phyloP scores from a whole-genome alignment of 768 basidiomycete genomes.

The Kwoniella sp. region DNA sequence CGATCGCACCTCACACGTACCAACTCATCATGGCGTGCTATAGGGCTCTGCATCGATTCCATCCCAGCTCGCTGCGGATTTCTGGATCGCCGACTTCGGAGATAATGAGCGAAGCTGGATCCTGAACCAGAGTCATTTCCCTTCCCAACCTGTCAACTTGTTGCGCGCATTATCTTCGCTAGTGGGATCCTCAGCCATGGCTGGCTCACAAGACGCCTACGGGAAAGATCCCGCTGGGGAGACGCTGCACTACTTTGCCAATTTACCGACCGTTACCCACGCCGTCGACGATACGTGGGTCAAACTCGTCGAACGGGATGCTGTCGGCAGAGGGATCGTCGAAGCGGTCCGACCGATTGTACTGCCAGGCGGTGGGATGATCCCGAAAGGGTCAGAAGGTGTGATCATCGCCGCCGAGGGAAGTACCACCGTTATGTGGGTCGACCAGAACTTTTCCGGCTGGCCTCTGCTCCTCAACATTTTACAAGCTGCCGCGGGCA shows the following conservation, averaged over 20 bases:
- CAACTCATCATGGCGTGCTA: too few relatives aligned
- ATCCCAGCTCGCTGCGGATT: conserved; percentile 68
- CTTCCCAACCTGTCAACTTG: conserved; percentile 68
- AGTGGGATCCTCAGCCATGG: conserved; percentile 49
- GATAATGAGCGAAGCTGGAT: conserved; percentile 69
- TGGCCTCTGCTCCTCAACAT: conserved; percentile 84
- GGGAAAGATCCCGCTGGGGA: conserved; percentile 57
- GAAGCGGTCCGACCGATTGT: conserved; percentile 46
- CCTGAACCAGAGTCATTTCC: conserved; percentile 80
- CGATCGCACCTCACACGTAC: too few relatives aligned
- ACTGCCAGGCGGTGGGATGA: conserved; percentile 60
- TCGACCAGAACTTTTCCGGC: conserved; percentile 67
- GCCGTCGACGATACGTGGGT: conserved; percentile 66
- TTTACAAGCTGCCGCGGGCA: conserved; percentile 52
- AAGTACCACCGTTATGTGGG: conserved; percentile 70
- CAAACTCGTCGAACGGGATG: conserved; percentile 60
- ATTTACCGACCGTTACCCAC: conserved; percentile 69
- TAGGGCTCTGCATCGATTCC: conserved; percentile 61
- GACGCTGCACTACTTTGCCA: conserved; percentile 71
- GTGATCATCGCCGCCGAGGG: conserved; percentile 61
- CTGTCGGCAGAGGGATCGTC: conserved; percentile 56
- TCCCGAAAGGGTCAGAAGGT: conserved; percentile 66
- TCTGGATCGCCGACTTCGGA: conserved; percentile 72
- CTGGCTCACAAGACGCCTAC: conserved; percentile 8
- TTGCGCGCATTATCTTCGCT: conserved; percentile 70